Base-by-base conservation (phyloP, 2,329 filamentous ascomycete species). In the Raffaelea ambrosiae region DNA sequence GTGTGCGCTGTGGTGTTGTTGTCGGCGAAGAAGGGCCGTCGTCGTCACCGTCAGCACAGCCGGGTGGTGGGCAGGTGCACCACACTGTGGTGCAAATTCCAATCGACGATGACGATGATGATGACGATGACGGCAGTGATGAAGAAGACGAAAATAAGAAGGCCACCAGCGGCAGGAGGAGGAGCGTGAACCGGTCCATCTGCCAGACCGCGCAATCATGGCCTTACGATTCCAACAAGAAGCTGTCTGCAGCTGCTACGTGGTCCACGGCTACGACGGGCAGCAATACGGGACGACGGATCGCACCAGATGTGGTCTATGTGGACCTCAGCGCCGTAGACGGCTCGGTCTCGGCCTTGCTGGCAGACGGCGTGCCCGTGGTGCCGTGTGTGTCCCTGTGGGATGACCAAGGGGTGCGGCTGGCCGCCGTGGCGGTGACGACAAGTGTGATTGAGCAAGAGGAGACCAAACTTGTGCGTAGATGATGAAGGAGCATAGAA, bases 331-430 rank as follows among this genome's bases (percentile, higher is more conserved):
- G 21, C 29, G 21, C 10, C 23, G 29, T 47, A 43, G 20, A 40
- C 11, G 36, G 14, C 9, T n/a, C 3, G 20, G 7, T 18, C 1
- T 19, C 3, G 3, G 10, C n/a, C 3, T n/a, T 47, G 21, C 19
- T 13, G 41, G 19, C 18, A 5, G 29, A 13, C 21, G 19, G 13
- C 26, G 26, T 46, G 8, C 58, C 65, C 0, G 50, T 66, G 5
- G 60, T 73, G 22, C 69, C 69, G 4, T 73, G 69, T 40, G 55
- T 49, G 40, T 69, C 66, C 23, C 56, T 74, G 22, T 73, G 70
- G 70, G 61, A 66, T 52, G 53, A 49, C 1, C 29, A 51, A 8
- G 70, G 67, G 13, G 52, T 52, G 42, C 60, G 62, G 41, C 49
- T 73, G 21, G 59, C 55, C 20, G 61, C 57, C n/a, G 61, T 68